Base-by-base conservation (phyloP, 768 basidiomycete species). In the Punctularia strigosozonata region DNA sequence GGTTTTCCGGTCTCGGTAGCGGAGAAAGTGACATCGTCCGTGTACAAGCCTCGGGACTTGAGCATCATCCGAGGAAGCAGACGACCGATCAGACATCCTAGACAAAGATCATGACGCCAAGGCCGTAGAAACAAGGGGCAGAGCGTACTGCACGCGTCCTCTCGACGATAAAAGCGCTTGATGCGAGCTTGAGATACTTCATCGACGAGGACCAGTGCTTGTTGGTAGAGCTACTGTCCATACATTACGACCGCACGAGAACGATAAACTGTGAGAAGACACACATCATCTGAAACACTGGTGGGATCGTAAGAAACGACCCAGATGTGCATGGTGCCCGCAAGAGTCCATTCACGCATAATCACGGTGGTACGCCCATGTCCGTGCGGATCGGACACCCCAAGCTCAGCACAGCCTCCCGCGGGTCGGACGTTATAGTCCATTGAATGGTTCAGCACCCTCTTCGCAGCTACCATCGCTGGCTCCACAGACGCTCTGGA, bases 21-120 rank as follows among this genome's bases (percentile, higher is more conserved):
- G 4, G 59, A 62, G 48, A 89, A 75, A 4, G 57, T 48, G 60
- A 82, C 69, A 12, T 59, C 52, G 15, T 59, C 53, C 30, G 59
- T 57, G 13, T 64, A 44, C 4, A 81, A 49, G 15, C 78, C 82
- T 33, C 65, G 71, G 47, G 76, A 67, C 44, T 63, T 64, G 33
- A 85, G 68, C 46, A 83, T 60, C 39, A 68, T 61, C n/a, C 78
- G 68, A 36, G 79, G 71, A 3, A 90, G 68, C 28, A 89, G 66
- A n/a, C 74, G 68, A 15, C 87, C 86, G 44, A 89, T 71, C 25
- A 90, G 62, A 12, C 77, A 78, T 36, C 87, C 87, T 89, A 39
- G 38, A 37, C 24, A 36, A 24, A 28, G 24, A 31, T 35, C 36
- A 25, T 22, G 36, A 13, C n/a, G 25, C 45, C 15, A 41, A 42